These are phyloP conservation scores for Zymoseptoria pseudotritici DNA, from an alignment of 2,329 filamentous ascomycete genomes.

Conservation along the genomic window DNA sequence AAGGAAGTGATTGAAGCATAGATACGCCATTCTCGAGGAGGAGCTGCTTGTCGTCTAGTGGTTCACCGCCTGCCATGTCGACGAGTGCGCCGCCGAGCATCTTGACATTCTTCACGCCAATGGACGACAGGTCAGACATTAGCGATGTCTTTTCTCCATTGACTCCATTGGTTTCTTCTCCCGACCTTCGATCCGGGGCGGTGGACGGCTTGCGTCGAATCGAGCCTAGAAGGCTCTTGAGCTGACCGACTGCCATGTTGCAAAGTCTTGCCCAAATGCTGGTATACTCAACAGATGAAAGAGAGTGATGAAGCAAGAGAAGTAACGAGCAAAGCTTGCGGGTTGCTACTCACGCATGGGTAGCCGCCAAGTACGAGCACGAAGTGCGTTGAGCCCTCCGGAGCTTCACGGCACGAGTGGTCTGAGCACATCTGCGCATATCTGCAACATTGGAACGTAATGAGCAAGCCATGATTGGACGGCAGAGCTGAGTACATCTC, in stretches of 20 bases:
- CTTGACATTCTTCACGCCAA: constrained; percentile 34
- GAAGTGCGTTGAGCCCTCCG: background rate
- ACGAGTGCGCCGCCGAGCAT: constrained; percentile 36
- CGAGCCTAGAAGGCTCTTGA: constrained; percentile 38
- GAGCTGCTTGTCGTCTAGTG: constrained; percentile 41
- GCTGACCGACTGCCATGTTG: constrained; percentile 26
- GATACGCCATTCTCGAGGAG: constrained; percentile 46
- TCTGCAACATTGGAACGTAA: background rate
- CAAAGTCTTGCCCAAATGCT: background rate
- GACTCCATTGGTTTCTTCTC: constrained; percentile 25
- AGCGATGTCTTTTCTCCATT: constrained; percentile 35
- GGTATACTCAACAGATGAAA: background rate
- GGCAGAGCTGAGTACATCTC: background rate
- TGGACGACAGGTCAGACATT: constrained; percentile 34
- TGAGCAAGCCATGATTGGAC: background rate
- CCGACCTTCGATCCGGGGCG: constrained; percentile 42
- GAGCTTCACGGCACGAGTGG: background rate
- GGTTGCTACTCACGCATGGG: background rate
- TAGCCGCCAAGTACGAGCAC: background rate
- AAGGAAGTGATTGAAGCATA: constrained; percentile 45
- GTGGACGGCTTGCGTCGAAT: constrained; percentile 42
- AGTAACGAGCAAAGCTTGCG: background rate
- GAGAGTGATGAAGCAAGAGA: background rate
- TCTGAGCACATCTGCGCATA: background rate
- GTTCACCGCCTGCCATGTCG: constrained; percentile 39